A percentile compares a stretch with the other conserved stretches of the same genome.
Conservation (phyloP, 768 basidiomycete species). For the Pulveroboletus sp. region DNA sequence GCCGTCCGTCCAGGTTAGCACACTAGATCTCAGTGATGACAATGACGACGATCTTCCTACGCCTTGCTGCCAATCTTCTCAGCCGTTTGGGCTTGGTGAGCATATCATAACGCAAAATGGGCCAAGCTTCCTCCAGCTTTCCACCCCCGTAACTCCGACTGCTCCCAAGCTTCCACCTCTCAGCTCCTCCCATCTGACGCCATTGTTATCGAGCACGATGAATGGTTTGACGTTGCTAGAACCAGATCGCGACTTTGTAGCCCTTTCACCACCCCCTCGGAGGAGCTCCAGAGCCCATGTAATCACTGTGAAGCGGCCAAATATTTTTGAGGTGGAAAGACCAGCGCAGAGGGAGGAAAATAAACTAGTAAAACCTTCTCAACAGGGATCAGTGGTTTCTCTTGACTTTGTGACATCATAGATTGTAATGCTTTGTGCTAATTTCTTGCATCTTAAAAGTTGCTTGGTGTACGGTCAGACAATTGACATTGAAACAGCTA, state of each 20-base stretch:
- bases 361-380: conserved; percentile 38
- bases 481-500: conserved; percentile 1
- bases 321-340: conserved; percentile 9
- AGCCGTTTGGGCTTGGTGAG: conserved; percentile 45
- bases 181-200: conserved; percentile 24
- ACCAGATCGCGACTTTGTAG: conserved; percentile 38
- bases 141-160: conserved; percentile 42
- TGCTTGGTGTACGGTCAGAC: too few species aligned
- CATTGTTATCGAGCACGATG: conserved; percentile 11
- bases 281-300: conserved; percentile 51
- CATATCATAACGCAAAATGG: conserved; percentile 57
- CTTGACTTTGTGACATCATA: conserved; percentile 48
- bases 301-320: conserved; percentile 10
- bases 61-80: conserved; percentile 13
- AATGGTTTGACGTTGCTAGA: conserved; percentile 17
- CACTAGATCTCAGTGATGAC: conserved; percentile 25
- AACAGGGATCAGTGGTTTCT: conserved; percentile 52
- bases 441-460: conserved; percentile 16
- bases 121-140: conserved; percentile 58
- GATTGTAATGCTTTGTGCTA: conserved; percentile 8
- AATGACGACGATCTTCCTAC: conserved; percentile 27
- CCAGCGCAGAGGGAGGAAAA: conserved; percentile 10
- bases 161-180: conserved; percentile 17
- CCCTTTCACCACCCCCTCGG: conserved; percentile 67
- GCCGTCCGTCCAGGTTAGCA: conserved; percentile 25